Percentiles rank a stretch among this genome's conserved stretches.
Conservation (phyloP, 371 early-diverging fungal species). For the Batrachochytrium dendrobatidis region DNA sequence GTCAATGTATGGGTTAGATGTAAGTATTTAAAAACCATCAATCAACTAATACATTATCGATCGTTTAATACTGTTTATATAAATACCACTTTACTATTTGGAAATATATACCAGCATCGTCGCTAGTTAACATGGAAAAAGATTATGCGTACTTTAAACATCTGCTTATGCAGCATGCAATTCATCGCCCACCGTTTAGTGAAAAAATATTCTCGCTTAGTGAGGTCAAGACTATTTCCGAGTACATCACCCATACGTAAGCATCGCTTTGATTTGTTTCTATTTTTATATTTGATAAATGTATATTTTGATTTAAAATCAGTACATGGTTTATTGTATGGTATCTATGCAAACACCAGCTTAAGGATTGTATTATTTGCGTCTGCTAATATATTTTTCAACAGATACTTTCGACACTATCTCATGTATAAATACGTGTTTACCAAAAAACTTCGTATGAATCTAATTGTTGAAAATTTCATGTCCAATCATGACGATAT, state of each 20-base stretch:
- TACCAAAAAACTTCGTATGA: conserved; percentile 41
- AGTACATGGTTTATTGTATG: not conserved
- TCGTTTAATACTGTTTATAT: not conserved
- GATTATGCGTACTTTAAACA: conserved; percentile 41
- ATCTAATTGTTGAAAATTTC: conserved; percentile 35
- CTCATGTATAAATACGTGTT: conserved; percentile 48
- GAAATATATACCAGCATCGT: conserved; percentile 24
- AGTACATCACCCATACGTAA: conserved; percentile 43
- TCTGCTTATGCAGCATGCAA: conserved; percentile 36
- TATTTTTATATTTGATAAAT: no score
- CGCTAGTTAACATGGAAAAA: conserved; percentile 32
- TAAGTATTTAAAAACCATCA: not conserved
- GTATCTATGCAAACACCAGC: not conserved
- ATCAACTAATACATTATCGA: no score
- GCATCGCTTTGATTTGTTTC: no score
- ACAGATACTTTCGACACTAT: conserved; percentile 49
- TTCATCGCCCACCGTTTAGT: conserved; percentile 44
- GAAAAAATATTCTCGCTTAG: conserved; percentile 33
- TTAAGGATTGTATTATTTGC: not conserved
- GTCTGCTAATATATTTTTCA: no score
- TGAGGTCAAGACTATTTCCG: conserved; percentile 34
- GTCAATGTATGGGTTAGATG: no score
- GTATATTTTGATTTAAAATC: not conserved
- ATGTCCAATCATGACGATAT: not conserved
- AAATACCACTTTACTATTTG: not conserved